These are phyloP conservation scores for Excoecaria cochinchinensis DNA, from an alignment of 345 rosid species.

Conservation along the genomic window DNA sequence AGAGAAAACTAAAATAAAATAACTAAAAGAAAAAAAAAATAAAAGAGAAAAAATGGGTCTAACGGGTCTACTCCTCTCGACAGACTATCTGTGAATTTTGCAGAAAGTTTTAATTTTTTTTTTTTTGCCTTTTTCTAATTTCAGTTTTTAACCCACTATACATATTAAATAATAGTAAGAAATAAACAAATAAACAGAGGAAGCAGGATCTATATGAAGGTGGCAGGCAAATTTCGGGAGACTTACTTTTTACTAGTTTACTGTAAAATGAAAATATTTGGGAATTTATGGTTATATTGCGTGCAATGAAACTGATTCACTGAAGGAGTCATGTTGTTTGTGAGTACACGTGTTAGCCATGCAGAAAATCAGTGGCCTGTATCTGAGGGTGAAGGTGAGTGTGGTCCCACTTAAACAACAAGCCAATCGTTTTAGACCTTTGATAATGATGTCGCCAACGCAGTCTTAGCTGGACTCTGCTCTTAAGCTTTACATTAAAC, in stretches of 20 bases:
- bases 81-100: constrained; percentile 27
- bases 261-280: neutral
- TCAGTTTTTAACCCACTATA: neutral
- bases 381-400: neutral
- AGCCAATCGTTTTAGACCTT: constrained; percentile 17
- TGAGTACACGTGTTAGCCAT: constrained; percentile 35
- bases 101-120: constrained; percentile 10
- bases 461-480: constrained; percentile 30
- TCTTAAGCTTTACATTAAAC: neutral
- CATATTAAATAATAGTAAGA: too few species aligned
- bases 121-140: neutral
- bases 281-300: neutral
- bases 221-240: neutral
- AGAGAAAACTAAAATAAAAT: neutral
- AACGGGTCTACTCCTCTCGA: constrained; percentile 9
- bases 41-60: neutral
- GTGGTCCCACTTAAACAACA: constrained; percentile 21
- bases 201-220: neutral
- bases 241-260: neutral
- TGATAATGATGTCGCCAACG: constrained; percentile 40
- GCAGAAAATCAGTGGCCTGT: constrained; percentile 17
- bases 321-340: neutral
- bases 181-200: neutral
- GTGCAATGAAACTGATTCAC: neutral
- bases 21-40: neutral